A percentile compares a stretch with the other conserved stretches of the same genome.
These are phyloP conservation scores for Globisporangium carolinianum DNA, from an alignment of 352 stramenopile genomes.

Conservation along the genomic window DNA sequence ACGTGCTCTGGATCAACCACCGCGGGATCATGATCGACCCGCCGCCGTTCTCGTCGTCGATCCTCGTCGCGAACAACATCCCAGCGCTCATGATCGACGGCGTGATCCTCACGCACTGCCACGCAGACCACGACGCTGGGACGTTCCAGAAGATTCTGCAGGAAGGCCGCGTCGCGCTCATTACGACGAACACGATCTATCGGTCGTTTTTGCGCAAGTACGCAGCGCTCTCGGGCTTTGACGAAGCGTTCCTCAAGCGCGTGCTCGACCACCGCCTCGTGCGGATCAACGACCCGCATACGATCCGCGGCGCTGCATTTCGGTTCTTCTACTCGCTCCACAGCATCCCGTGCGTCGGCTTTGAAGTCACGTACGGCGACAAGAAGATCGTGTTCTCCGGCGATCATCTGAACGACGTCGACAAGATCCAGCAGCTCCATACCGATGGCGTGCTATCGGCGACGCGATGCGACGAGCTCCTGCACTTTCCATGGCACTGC, in stretches of 20 bases:
- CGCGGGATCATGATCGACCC: constrained; percentile 96
- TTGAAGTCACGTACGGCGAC: constrained; percentile 90
- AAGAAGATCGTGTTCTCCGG: constrained; percentile 95
- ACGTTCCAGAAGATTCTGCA: constrained; percentile 97
- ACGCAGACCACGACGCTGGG: constrained; percentile 94
- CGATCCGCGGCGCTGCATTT: constrained; percentile 92
- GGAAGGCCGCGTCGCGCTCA: constrained; percentile 90
- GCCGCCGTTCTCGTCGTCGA: constrained; percentile 86
- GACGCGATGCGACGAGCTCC: constrained; percentile 82
- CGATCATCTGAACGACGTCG: constrained; percentile 94
- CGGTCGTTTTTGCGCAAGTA: constrained; percentile 96
- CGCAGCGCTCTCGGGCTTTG: constrained; percentile 90
- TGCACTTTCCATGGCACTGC: constrained; percentile 92
- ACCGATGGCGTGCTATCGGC: constrained; percentile 84
- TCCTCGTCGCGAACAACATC: constrained; percentile 84
- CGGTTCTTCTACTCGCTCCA: constrained; percentile 96
- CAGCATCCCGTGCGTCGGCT: constrained; percentile 94
- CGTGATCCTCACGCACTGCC: constrained; percentile 95
- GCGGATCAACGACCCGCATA: constrained; percentile 91
- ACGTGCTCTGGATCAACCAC: constrained; percentile 97
- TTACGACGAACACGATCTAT: constrained; percentile 96
- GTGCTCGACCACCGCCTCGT: constrained; percentile 89
- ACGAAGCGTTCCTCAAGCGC: constrained; percentile 85
- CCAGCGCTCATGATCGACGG: constrained; percentile 92
- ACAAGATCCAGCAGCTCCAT: constrained; percentile 74